Evolutionary conservation across 306 rosid genomes (phyloP), one percentile per base, ranked within the genome.

Genomic region (Cucurbita maxima): DNA sequence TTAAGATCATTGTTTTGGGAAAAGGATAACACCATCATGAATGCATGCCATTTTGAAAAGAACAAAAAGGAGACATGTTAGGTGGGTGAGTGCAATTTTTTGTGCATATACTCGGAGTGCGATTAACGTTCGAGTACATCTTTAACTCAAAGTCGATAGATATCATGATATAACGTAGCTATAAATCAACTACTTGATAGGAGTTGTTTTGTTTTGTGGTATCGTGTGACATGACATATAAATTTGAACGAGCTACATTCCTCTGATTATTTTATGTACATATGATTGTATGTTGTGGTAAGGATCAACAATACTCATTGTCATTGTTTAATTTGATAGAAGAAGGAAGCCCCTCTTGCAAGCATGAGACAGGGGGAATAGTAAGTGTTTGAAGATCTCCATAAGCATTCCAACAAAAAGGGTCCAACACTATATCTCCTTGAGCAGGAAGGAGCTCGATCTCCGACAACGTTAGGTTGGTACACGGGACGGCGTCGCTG

Each of bases 401-500:
- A 55, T 81, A 84, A 50, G 87, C 91, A 69, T 88, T 84, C 88
- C 88, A 84, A 80, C 86, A 84, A 66, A 83, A 63, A 43, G 89
- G 84, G 58, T 77, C 71, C 40, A 58, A 55, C 37, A 72, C n/a
- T 44, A 20, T 13, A 1, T 80, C 25, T 55, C 72, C 83, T 11
- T 75, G 66, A 25, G 83, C 61, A 13, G 88, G 91, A 78, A 78
- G 73, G 36, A 84, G 72, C 8, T 84, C 80, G 50, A 83, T 80
- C 25, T 54, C 72, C 6, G 85, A 66, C 3, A 86, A 83, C 4
- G 86, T 86, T 30, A 84, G 83, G 72, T 86, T 84, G 8, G 81
- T 83, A 77, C 89, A 86, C 36, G 87, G 91, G 47, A 83, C 56
- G 16, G 82, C 72, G 74, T 89, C 88, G 51, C 89, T 82, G 87